Evolutionary conservation across 768 basidiomycete genomes (phyloP).

Genomic region (Tubosaeta sp.): DNA sequence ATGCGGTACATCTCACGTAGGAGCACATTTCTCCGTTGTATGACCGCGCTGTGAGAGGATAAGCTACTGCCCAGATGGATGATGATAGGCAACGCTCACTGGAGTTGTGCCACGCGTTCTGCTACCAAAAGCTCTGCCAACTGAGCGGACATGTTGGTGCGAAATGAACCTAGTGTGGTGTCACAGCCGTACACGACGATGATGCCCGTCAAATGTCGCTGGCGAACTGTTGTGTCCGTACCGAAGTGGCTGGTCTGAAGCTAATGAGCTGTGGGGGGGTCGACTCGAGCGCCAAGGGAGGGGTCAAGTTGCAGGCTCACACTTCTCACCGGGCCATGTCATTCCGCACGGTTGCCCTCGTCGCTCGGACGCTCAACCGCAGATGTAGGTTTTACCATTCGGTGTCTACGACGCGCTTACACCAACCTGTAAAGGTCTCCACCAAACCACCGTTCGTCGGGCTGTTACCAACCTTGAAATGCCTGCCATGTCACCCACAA

Average conservation of each 20-base stretch:
- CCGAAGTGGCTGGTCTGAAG: background rate
- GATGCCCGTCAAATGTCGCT: background rate
- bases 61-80: background rate
- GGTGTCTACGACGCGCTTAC: background rate
- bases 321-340: slow-evolving; percentile 8
- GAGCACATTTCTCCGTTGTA: slow-evolving; percentile 63
- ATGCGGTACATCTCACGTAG: slow-evolving; percentile 69
- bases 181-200: background rate
- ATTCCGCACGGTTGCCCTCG: slow-evolving; percentile 9
- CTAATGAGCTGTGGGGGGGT: slow-evolving; percentile 8
- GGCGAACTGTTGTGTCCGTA: background rate
- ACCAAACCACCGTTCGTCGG: slow-evolving; percentile 43
- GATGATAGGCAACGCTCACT: slow-evolving; percentile 19
- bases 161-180: slow-evolving; percentile 1
- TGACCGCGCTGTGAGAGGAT: slow-evolving; percentile 46
- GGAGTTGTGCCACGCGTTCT: slow-evolving; percentile 33
- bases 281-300: background rate
- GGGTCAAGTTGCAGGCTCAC: slow-evolving; percentile 7
- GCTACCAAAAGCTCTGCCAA: slow-evolving; percentile 34
- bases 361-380: slow-evolving; percentile 12
- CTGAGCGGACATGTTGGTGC: slow-evolving; percentile 20
- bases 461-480: slow-evolving; percentile 78
- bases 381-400: slow-evolving; percentile 20
- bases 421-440: slow-evolving; percentile 34
- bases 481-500: slow-evolving; percentile 97